Percentiles rank a stretch among this genome's conserved stretches.
Conservation (phyloP, 2,329 filamentous ascomycete genomes). For the Blumeriella jaapii region DNA sequence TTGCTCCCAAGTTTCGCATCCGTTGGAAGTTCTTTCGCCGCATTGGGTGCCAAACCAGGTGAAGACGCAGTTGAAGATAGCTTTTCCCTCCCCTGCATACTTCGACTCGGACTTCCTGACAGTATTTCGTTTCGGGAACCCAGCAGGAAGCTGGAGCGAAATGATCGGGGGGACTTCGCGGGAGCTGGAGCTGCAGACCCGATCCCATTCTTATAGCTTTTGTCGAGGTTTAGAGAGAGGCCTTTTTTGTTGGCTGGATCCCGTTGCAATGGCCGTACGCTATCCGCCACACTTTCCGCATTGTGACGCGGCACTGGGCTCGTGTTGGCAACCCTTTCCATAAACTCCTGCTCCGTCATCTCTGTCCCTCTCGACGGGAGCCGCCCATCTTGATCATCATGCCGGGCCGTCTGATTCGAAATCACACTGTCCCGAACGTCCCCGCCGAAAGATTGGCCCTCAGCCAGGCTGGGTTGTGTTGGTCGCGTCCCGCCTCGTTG, state of each 20-base stretch:
- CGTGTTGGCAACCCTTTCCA: conserved; percentile 59
- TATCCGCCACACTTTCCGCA: conserved; percentile 59
- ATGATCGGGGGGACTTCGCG: conserved; percentile 62
- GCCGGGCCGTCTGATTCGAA: conserved; percentile 32
- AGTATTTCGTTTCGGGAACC: conserved; percentile 41
- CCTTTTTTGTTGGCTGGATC: conserved; percentile 28
- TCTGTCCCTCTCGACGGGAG: conserved; percentile 71
- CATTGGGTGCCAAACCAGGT: conserved; percentile 48
- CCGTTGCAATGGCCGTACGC: conserved; percentile 55
- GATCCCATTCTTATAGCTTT: conserved; percentile 41
- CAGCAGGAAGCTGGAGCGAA: conserved; percentile 64
- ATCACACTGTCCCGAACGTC: conserved; percentile 45
- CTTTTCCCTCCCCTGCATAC: conserved; percentile 63
- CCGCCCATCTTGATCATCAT: conserved; percentile 40
- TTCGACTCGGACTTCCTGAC: conserved; percentile 40
- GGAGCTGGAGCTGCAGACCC: conserved; percentile 40
- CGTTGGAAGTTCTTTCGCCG: conserved; percentile 21
- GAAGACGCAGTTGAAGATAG: conserved; percentile 73
- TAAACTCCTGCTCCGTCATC: conserved; percentile 61
- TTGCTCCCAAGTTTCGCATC: conserved; percentile 51
- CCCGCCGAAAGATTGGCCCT: conserved; percentile 34
- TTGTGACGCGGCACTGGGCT: conserved; percentile 55
- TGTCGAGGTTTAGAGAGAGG: conserved; percentile 48
- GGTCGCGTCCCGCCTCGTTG: conserved; percentile 55
- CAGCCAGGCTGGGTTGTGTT: conserved; percentile 26